Conservation (phyloP, 106 monocot species). For the Ottelia alismoides region DNA sequence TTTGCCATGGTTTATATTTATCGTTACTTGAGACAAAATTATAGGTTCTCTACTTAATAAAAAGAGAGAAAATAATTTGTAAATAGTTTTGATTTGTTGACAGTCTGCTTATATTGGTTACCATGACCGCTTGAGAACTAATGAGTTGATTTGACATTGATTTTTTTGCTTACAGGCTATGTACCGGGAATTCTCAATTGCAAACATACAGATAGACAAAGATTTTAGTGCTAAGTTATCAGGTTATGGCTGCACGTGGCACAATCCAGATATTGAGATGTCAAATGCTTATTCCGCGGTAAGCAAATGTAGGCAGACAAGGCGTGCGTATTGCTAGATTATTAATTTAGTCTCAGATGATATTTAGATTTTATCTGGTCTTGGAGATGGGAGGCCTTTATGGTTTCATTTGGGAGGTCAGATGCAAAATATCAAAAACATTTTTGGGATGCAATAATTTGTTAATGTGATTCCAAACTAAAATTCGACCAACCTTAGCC, state of each 20-base stretch:
- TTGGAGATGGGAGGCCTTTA: too few species aligned
- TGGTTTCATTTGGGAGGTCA: too few species aligned
- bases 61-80: neutral
- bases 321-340: too few species aligned
- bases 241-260: constrained; percentile 69
- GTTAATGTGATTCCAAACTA: too few species aligned
- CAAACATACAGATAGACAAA: constrained; percentile 80
- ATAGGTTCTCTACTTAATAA: neutral
- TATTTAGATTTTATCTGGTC: too few species aligned
- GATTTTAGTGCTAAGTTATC: constrained; percentile 93
- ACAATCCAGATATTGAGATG: constrained; percentile 37
- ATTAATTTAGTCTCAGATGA: too few species aligned
- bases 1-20: neutral
- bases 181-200: constrained; percentile 79
- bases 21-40: neutral
- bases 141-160: neutral
- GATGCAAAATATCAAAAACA: too few species aligned
- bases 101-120: neutral
- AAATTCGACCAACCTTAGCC: too few species aligned
- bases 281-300: constrained; percentile 47
- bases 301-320: too few species aligned
- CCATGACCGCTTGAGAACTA: neutral
- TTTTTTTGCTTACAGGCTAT: constrained; percentile 44
- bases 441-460: too few species aligned
- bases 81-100: neutral